Evolutionary conservation across 768 basidiomycete species (phyloP), one percentile per base, ranked within the genome.

Genomic region (Coprinellus micaceus): DNA sequence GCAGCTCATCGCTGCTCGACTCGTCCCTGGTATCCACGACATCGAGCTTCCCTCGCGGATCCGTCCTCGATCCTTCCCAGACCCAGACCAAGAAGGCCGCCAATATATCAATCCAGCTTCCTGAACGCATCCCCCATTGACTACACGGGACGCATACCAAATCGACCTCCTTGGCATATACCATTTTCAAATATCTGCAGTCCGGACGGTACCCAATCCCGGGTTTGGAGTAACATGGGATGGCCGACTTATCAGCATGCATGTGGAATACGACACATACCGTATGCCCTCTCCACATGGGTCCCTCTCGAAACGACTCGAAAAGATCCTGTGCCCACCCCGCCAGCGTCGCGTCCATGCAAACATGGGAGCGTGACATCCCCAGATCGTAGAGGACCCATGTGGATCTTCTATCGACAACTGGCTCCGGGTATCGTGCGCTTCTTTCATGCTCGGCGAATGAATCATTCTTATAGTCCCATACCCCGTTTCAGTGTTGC

Each of bases 331-430:
- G 43, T 44, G 43, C 43, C 22, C 43, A n/a, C 43, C 22, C 15
- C 10, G 10, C 15, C 21, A 17, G 11, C 36, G 25, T 28, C 29
- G 46, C 30, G 7, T 43, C 44, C 40, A 52, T 9, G 26, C 19
- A 24, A 41, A 12, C 15, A 43, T 39, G 33, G 33, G 28, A 40
- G 15, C 9, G n/a, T 46, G 24, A 28, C 46, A 11, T 40, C n/a
- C 54, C 11, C 30, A 30, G n/a, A 33, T 44, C 19, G 26, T 22
- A 26, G 10, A 11, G 15, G 33, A 29, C 4, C 55, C 55, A 56
- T 56, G 39, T 56, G 55, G 55, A 43, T 40, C 30, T 30, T 24
- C 37, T 44, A 41, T 56, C 55, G 13, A 25, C 37, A 19, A 56
- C 19, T 49, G 47, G 29, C n/a, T n/a, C 47, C 48, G 55, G 24